These are phyloP conservation scores for Nitzschia palea DNA, from an alignment of 108 stramenopile species.

Conservation along the genomic window DNA sequence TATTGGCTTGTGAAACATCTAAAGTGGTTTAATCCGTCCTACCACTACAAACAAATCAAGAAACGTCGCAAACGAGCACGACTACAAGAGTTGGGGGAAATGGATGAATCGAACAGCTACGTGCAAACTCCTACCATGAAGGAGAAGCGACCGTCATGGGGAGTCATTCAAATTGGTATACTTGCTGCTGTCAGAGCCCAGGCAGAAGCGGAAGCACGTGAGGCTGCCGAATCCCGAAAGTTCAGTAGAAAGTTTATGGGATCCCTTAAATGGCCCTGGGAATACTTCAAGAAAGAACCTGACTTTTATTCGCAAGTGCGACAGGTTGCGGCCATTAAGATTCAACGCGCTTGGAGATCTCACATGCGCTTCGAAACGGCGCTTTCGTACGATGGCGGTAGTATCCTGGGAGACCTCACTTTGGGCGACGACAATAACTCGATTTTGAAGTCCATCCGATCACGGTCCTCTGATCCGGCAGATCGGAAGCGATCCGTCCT, in stretches of 20 bases:
- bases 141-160: constrained; percentile 7
- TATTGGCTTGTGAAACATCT: constrained; percentile 22
- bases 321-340: constrained; percentile 38
- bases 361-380: constrained; percentile 1
- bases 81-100: not conserved
- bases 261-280: not conserved
- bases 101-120: constrained; percentile 2
- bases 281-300: constrained; percentile 1
- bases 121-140: not conserved
- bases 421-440: constrained; percentile 4
- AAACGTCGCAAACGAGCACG: not conserved
- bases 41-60: not conserved
- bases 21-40: constrained; percentile 35
- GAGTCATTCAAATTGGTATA: constrained; percentile 15
- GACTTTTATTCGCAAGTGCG: constrained; percentile 6
- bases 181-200: constrained; percentile 15
- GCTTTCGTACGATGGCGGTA: constrained; percentile 2
- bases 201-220: constrained; percentile 13
- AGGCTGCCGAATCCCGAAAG: constrained; percentile 1
- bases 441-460: not conserved
- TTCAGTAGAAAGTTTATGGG: not conserved
- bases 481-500: not conserved
- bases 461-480: not conserved
- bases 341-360: constrained; percentile 46
- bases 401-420: not conserved